Evolutionary conservation across 2,329 filamentous ascomycete genomes (phyloP), one percentile per base, ranked within the genome.

Genomic region (Curvularia hawaiiensis): DNA sequence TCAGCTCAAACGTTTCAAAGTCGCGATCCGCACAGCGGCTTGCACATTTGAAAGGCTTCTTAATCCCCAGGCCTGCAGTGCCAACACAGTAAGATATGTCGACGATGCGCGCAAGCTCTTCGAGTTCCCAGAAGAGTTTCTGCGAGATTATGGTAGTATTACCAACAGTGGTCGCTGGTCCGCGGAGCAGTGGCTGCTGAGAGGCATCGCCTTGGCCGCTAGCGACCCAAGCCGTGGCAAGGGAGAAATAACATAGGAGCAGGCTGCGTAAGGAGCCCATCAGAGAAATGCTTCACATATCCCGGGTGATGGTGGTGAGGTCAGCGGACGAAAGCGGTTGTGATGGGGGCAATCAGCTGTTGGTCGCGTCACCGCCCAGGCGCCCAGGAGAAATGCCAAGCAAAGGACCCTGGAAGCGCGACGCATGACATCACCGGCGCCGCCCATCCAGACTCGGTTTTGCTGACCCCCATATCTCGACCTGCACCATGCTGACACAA

Each of bases 51-150:
- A 99, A 99, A 0, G 95, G 95, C 64, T 88, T 87, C 49, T 84
- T 82, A 60, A 99, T 88, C 39, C 94, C 95, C 54, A 96, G 84
- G 11, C 92, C 93, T 0, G 90, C 89, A 5, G 85, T 88, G 60
- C 93, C 92, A 57, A 98, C 90, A 76, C 95, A 99, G 78, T 98
- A 98, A 47, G 92, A 83, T 58, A 98, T 95, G 75, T 99, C 95
- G 61, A 97, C 94, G 26, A 98, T 84, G 52, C 93, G 88, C n/a
- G 94, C 87, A 54, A 94, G 82, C 69, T 96, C 90, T 77, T 97
- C 92, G 14, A 99, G 86, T 18, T 91, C 88, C 57, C 85, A 80
- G 78, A 96, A 98, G 60, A 97, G 83, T 24, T 80, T 70, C 28
- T 78, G 70, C 4, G 90, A 88, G 54, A 95, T 74, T 31, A 73